These are phyloP conservation scores for Quercus robur DNA, from an alignment of 306 rosid species.

Conservation along the genomic window DNA sequence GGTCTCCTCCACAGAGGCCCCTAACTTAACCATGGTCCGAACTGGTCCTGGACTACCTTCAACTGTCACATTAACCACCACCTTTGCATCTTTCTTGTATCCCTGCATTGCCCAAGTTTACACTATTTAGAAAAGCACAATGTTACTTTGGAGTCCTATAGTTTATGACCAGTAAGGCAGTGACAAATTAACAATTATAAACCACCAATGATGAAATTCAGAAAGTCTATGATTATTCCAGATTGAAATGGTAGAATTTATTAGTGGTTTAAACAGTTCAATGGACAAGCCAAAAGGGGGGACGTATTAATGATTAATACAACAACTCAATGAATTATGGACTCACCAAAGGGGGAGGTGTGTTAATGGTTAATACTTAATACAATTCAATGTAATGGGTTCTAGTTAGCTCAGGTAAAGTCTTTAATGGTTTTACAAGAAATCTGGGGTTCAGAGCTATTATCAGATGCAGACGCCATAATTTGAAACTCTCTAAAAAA, in stretches of 20 bases:
- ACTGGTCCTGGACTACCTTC: conserved; percentile 95
- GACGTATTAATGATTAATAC: background rate
- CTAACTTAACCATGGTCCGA: conserved; percentile 68
- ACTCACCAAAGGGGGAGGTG: background rate
- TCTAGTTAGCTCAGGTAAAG: too few species aligned
- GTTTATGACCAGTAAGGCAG: background rate
- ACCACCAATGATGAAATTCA: background rate
- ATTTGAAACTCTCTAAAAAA: too few species aligned
- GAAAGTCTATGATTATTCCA: background rate
- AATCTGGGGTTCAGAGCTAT: too few species aligned
- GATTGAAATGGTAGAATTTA: background rate
- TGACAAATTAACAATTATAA: background rate
- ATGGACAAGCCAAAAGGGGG: background rate
- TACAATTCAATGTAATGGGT: background rate
- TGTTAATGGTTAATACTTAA: background rate
- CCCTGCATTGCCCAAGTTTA: conserved; percentile 23
- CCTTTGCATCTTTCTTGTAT: conserved; percentile 76
- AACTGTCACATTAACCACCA: conserved; percentile 76
- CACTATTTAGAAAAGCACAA: background rate
- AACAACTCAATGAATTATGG: background rate
- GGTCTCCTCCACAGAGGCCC: conserved; percentile 71
- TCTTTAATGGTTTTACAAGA: too few species aligned
- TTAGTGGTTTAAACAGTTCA: background rate
- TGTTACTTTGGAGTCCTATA: background rate
- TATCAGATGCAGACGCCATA: too few species aligned